Percentiles rank a stretch among this genome's conserved stretches.
Conservation (phyloP, 306 rosid species). For the Calophaca sinica region DNA sequence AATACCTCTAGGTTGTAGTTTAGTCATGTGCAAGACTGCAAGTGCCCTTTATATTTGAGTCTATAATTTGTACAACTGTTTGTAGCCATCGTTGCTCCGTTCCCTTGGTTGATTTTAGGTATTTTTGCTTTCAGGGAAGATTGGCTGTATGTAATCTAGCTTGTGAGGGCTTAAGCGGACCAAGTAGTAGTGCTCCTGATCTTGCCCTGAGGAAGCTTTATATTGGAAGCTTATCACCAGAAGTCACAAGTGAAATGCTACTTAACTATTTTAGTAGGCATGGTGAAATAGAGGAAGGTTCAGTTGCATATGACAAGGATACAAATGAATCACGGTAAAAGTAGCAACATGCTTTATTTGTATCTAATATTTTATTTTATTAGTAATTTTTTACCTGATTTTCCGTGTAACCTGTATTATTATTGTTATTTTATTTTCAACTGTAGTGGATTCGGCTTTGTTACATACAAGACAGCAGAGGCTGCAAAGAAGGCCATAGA, state of each 20-base stretch:
- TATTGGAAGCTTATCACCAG: conserved; percentile 75
- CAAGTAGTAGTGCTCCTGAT: conserved; percentile 66
- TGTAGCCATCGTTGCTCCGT: conserved; percentile 24
- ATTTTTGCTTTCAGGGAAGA: conserved; percentile 61
- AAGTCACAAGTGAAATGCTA: conserved; percentile 74
- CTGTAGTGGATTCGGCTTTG: conserved; percentile 83
- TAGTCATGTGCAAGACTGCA: not conserved
- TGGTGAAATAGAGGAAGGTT: conserved; percentile 90
- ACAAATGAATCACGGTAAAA: conserved; percentile 73
- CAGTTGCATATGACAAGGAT: conserved; percentile 86
- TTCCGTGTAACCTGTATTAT: conserved; percentile 32
- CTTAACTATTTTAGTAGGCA: conserved; percentile 64
- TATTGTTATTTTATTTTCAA: conserved; percentile 29
- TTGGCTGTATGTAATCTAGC: conserved; percentile 80
- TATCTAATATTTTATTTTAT: conserved; percentile 5
- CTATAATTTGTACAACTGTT: conserved; percentile 4
- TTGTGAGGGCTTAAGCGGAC: conserved; percentile 68
- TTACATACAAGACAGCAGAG: conserved; percentile 71
- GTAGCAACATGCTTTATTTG: conserved; percentile 18
- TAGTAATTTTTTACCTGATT: conserved; percentile 9
- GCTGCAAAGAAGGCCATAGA: conserved; percentile 83
- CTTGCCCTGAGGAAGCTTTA: conserved; percentile 81
- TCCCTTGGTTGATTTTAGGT: conserved; percentile 21
- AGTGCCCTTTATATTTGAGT: not conserved
- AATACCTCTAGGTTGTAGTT: conserved; percentile 8